A percentile compares a stretch with the other conserved stretches of the same genome.
Evolutionary conservation across 2,329 filamentous ascomycete genomes (phyloP).

Genomic region (Aspergillus felis): DNA sequence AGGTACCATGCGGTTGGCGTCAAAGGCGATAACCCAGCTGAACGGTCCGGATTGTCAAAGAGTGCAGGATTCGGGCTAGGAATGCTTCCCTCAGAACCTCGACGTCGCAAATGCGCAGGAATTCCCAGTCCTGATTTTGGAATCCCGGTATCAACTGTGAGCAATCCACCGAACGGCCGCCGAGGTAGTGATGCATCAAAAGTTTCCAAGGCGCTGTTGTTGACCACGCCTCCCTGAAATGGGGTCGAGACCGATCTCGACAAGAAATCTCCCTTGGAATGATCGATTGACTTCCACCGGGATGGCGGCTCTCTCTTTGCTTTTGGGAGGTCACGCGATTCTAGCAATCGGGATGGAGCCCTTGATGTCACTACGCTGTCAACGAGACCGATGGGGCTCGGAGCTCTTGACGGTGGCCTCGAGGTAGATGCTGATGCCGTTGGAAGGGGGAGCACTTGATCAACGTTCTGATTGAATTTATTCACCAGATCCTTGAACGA

Average conservation of each 20-base stretch:
- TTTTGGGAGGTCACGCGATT: conserved; percentile 14
- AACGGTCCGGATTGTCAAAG: conserved; percentile 33
- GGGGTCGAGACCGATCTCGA: conserved; percentile 4
- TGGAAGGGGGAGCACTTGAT: conserved; percentile 43
- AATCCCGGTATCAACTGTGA: conserved; percentile 55
- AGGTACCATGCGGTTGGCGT: conserved; percentile 67
- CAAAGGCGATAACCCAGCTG: conserved; percentile 53
- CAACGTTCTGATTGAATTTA: conserved; percentile 66
- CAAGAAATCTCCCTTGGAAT: conserved; percentile 4
- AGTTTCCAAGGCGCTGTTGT: conserved; percentile 2
- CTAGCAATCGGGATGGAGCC: conserved; percentile 22
- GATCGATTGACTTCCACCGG: conserved; percentile 17
- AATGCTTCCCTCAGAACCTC: conserved; percentile 69
- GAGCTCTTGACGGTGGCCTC: conserved; percentile 32
- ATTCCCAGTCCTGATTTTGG: conserved; percentile 57
- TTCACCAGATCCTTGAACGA: conserved; percentile 78
- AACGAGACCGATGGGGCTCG: conserved; percentile 30
- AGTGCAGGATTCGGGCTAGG: conserved; percentile 48
- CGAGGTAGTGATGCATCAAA: conserved; percentile 37
- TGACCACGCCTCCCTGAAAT: conserved; percentile 4
- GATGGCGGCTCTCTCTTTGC: conserved; percentile 9
- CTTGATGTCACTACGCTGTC: conserved; percentile 26
- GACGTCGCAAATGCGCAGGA: conserved; percentile 49
- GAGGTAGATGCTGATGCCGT: conserved; percentile 30
- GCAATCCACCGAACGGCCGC: conserved; percentile 72